Conservation (phyloP, 2,329 filamentous ascomycete species). For the Xylaria hypoxylon region DNA sequence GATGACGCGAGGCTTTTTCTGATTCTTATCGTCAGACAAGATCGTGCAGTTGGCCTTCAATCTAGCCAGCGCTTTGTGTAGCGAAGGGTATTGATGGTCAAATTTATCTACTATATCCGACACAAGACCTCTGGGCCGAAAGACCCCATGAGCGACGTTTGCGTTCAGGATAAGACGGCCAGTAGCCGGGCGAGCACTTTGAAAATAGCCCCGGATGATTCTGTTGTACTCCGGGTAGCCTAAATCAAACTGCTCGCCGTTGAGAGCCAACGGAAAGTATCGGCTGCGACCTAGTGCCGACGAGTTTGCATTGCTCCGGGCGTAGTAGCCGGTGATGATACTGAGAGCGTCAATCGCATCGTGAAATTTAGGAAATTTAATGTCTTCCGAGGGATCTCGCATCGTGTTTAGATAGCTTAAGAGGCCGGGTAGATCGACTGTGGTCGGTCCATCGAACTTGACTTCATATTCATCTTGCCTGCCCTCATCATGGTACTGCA, state of each 20-base stretch:
- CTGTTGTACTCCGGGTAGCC: slow-evolving; percentile 50
- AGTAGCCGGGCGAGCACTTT: slow-evolving; percentile 65
- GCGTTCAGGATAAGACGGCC: slow-evolving; percentile 66
- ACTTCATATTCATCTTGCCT: slow-evolving; percentile 56
- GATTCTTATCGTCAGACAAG: slow-evolving; percentile 40
- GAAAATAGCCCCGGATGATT: slow-evolving; percentile 66
- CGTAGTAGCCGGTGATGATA: slow-evolving; percentile 61
- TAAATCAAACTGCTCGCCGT: slow-evolving; percentile 47
- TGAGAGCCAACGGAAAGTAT: slow-evolving; percentile 59
- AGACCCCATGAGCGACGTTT: slow-evolving; percentile 67
- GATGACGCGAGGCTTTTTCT: slow-evolving; percentile 32
- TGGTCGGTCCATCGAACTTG: slow-evolving; percentile 55
- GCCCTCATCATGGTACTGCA: slow-evolving; percentile 54
- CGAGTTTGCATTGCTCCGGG: slow-evolving; percentile 54
- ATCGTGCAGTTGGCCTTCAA: slow-evolving; percentile 40
- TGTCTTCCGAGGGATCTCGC: slow-evolving; percentile 52
- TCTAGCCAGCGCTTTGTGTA: slow-evolving; percentile 39
- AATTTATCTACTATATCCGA: slow-evolving; percentile 50
- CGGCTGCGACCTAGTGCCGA: slow-evolving; percentile 60
- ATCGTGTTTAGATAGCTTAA: slow-evolving; percentile 60
- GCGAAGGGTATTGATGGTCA: slow-evolving; percentile 5
- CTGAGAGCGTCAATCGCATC: slow-evolving; percentile 64
- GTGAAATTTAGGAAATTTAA: slow-evolving; percentile 61
- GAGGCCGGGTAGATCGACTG: slow-evolving; percentile 56
- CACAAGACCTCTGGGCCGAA: slow-evolving; percentile 57